Evolutionary conservation across 139 green algal genomes (phyloP).

Genomic region (Haematococcus lacustris): DNA sequence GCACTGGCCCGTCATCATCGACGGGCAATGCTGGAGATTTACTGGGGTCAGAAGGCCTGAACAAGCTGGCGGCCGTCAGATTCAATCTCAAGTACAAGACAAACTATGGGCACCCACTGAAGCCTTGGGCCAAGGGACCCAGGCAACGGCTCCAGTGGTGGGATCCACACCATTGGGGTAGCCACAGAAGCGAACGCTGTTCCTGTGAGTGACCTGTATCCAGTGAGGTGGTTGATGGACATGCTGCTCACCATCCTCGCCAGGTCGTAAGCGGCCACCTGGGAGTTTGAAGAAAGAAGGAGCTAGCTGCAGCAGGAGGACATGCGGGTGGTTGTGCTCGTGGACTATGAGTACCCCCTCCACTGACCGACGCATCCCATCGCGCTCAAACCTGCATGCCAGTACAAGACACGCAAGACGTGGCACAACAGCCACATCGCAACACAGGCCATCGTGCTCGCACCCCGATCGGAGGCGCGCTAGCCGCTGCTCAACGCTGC

Average conservation of each 20-base stretch:
- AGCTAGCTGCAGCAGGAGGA: slow-evolving; percentile 82
- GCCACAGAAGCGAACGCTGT: neutral
- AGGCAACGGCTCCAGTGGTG: too few species aligned
- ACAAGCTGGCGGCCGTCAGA: neutral
- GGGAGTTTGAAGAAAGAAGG: slow-evolving; percentile 81
- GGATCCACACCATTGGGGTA: too few species aligned
- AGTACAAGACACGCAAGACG: neutral
- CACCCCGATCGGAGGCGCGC: slow-evolving; percentile 72
- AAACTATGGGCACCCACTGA: too few species aligned
- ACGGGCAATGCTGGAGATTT: too few species aligned
- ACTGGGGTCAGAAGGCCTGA: too few species aligned
- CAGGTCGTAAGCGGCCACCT: slow-evolving; percentile 77
- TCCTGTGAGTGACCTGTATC: neutral
- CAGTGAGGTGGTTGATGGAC: neutral
- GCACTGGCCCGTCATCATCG: too few species aligned
- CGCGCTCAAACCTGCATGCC: slow-evolving; percentile 62
- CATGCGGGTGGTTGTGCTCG: slow-evolving; percentile 87
- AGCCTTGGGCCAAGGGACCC: too few species aligned
- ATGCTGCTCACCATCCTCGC: slow-evolving; percentile 72
- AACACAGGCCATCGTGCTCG: slow-evolving; percentile 10
- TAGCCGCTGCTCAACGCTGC: slow-evolving; percentile 47
- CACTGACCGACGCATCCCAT: slow-evolving; percentile 76
- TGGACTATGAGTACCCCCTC: slow-evolving; percentile 86
- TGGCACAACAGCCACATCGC: neutral
- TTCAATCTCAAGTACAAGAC: too few species aligned